Evolutionary conservation across 2,329 filamentous ascomycete species (phyloP).

Genomic region (Ceratocystis colombiana): DNA sequence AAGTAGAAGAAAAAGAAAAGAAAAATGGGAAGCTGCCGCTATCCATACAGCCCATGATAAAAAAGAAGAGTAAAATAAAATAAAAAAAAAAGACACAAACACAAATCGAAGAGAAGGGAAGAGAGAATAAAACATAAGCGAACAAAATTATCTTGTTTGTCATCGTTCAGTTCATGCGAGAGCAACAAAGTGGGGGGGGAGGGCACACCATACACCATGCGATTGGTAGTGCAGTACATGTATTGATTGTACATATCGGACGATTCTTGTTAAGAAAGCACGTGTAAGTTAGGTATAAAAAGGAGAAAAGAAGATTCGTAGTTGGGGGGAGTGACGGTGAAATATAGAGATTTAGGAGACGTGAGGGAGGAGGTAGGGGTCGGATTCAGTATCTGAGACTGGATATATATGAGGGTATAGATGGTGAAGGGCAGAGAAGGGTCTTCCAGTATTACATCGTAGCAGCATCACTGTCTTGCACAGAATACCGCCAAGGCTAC

Average conservation of each 20-base stretch:
- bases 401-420: neutral
- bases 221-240: conserved; percentile 9
- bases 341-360: neutral
- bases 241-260: conserved; percentile 17
- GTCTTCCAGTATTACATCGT: neutral
- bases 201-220: neutral
- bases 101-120: neutral
- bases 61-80: neutral
- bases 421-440: neutral
- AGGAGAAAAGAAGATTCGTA: neutral
- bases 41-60: conserved; percentile 4
- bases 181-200: conserved; percentile 1
- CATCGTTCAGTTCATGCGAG: conserved; percentile 1
- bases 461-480: neutral
- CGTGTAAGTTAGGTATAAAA: neutral
- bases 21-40: neutral
- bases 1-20: neutral
- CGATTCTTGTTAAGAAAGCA: neutral
- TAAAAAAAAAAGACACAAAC: neutral
- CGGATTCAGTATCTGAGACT: neutral
- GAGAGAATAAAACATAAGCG: neutral
- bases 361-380: neutral
- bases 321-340: neutral
- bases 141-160: conserved; percentile 5
- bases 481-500: neutral